Base-by-base conservation (phyloP, 2,329 filamentous ascomycete genomes). In the Phaeosphaeriaceae sp. region DNA sequence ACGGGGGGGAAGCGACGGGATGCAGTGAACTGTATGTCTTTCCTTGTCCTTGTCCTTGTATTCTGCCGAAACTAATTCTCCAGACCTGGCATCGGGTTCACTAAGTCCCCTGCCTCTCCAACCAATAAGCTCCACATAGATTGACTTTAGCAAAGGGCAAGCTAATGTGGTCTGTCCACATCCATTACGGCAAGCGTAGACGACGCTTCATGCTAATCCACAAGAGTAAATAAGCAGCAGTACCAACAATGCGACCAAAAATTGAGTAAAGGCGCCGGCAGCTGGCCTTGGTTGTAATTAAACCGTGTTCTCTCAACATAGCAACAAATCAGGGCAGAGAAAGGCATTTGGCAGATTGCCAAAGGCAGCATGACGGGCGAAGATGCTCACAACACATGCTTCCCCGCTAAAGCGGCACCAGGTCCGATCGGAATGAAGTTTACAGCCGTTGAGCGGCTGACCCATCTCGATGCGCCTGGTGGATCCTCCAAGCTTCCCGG, bases 151-250 rank as follows among this genome's bases (percentile, higher is more conserved):
- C 44, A 46, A 71, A 64, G 65, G 59, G 52, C 49, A 60, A 65
- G 58, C 54, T 60, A 57, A 52, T 55, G 59, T 54, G 66, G 56
- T 61, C 61, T 64, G 63, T 60, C 58, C 54, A 42, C 51, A 58
- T 55, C 48, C 39, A 42, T 54, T 55, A 35, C 48, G 45, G 47
- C 46, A 37, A 52, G 48, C 50, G 46, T 54, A 53, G 53, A 59
- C 45, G 58, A 56, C 59, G 55, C 42, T 38, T 45, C 54, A 47
- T 46, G 51, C 54, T 56, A 51, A 51, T 52, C 46, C 46, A 80
- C 78, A 85, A 85, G 88, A 54, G 81, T 45, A 56, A 46, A 45
- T 46, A 47, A 46, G 48, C 44, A 38, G 49, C 48, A 43, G 44
- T 47, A 48, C 48, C 44, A 29, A 52, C 35, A 51, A 54, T 50